Conservation (phyloP, 495 filamentous ascomycete species). For the Thermothielavioides terrestris region DNA sequence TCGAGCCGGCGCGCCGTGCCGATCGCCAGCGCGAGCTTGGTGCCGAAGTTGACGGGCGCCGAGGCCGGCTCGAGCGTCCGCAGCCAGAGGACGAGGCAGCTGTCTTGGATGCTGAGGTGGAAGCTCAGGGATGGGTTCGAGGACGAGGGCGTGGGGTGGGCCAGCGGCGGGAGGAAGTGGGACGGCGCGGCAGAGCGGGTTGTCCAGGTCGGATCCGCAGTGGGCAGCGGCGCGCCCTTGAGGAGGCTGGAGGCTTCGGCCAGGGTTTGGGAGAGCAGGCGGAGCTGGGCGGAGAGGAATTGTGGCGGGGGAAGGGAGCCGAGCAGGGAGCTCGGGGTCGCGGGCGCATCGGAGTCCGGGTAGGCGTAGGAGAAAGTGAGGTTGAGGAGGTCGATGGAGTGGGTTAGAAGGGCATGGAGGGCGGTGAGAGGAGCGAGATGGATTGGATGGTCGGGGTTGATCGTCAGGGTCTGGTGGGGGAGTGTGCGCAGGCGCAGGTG, state of each 20-base stretch:
- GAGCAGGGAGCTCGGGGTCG: constrained; percentile 37
- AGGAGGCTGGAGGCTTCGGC: constrained; percentile 55
- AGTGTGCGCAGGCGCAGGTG: constrained; percentile 43
- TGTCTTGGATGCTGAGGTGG: constrained; percentile 69
- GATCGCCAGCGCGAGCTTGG: constrained; percentile 46
- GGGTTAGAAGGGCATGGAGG: constrained; percentile 64
- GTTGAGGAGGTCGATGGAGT: constrained; percentile 68
- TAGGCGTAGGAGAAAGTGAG: constrained; percentile 56
- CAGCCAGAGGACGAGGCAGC: constrained; percentile 65
- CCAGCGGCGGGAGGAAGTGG: constrained; percentile 36
- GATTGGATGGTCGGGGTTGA: constrained; percentile 48
- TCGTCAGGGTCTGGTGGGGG: constrained; percentile 41
- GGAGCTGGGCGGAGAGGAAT: constrained; percentile 74
- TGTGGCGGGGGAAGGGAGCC: constrained; percentile 20
- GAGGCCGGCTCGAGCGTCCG: constrained; percentile 64
- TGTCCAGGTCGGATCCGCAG: constrained; percentile 30
- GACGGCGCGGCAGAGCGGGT: constrained; percentile 28
- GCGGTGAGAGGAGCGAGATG: constrained; percentile 59
- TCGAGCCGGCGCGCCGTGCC: constrained; percentile 52
- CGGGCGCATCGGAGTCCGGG: constrained; percentile 41
- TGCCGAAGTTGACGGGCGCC: constrained; percentile 40
- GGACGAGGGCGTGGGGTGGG: constrained; percentile 24
- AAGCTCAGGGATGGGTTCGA: constrained; percentile 50
- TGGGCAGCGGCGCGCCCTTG: constrained; percentile 44
- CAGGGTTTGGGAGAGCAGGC: constrained; percentile 66